phyloP scores from a whole-genome alignment of 441 rosid genomes.

The Eugenia klotzschiana region DNA sequence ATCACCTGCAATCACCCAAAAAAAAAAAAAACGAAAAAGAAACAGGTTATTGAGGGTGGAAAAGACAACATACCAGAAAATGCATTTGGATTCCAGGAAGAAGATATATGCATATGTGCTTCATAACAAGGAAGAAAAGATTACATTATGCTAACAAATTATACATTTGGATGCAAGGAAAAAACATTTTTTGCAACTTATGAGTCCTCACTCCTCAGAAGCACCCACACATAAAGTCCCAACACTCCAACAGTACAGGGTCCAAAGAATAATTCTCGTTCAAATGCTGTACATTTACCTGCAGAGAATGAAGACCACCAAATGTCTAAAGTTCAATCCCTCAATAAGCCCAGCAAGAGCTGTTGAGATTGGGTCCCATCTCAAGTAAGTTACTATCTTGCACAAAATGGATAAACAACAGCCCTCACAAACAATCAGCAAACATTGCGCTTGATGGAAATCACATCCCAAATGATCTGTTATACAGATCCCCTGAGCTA shows the following conservation, averaged over 20 bases:
- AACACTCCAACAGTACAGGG: background rate
- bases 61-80: background rate
- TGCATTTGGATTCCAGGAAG: background rate
- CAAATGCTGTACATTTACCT: background rate
- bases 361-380: background rate
- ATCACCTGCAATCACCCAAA: background rate
- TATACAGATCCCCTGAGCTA: constrained; percentile 20
- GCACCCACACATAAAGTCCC: background rate
- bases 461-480: constrained; percentile 35
- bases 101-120: background rate
- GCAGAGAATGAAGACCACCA: background rate
- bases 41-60: background rate
- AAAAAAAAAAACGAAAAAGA: background rate
- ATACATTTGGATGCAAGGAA: background rate
- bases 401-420: background rate
- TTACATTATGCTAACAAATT: background rate
- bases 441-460: constrained; percentile 1
- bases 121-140: background rate
- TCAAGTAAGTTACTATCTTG: constrained; percentile 8
- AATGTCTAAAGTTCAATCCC: background rate
- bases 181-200: background rate
- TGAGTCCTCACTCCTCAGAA: background rate
- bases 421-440: background rate
- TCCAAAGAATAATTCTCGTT: background rate
- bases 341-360: background rate